Evolutionary conservation across 1,284 basidiomycete genomes (phyloP), one percentile per base, ranked within the genome.

Genomic region (Cryptococcus maquisensis): DNA sequence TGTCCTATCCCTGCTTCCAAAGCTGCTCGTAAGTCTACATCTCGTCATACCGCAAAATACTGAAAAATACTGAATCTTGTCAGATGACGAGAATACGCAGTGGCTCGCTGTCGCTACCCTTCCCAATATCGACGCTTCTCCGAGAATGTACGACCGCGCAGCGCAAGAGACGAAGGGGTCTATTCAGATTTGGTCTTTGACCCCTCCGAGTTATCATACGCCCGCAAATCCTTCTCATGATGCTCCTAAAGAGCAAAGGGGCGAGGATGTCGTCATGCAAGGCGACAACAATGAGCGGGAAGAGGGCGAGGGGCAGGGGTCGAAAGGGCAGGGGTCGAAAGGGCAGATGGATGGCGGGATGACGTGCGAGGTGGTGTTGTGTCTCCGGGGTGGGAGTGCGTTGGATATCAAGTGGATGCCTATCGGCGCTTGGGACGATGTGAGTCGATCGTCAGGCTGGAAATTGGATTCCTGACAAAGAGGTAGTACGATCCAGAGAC

Each of bases 391-490:
- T 24, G 88, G 90, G 0, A 81, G 86, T 4, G 87, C 84, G 4
- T 81, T 84, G 60, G 85, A 88, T 49, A 67, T 92, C 16, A 88
- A 86, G 73, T 96, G 92, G 91, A 93, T 90, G 74, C 92, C 91
- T 3, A 69, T 90, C 37, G 90, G 90, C 0, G 82, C 85, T 18
- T 82, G 89, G 65, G 88, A 91, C 65, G 54, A 71, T 47, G 78
- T 77, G 42, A 62, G 73, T 59, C n/a, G n/a, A n/a, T n/a, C n/a
- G n/a, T n/a, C n/a, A n/a, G n/a, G n/a, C n/a, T n/a, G n/a, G n/a
- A n/a, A n/a, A n/a, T n/a, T n/a, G n/a, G n/a, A n/a, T 20, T 13
- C 23, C 23, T 18, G 46, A 32, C 21, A 12, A 24, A n/a, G 39
- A 23, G 5, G 16, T 49, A 68, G 65, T 50, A 49, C 43, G 54